Base-by-base conservation (phyloP, 2,329 filamentous ascomycete species). In the Trichoderma hamatum region DNA sequence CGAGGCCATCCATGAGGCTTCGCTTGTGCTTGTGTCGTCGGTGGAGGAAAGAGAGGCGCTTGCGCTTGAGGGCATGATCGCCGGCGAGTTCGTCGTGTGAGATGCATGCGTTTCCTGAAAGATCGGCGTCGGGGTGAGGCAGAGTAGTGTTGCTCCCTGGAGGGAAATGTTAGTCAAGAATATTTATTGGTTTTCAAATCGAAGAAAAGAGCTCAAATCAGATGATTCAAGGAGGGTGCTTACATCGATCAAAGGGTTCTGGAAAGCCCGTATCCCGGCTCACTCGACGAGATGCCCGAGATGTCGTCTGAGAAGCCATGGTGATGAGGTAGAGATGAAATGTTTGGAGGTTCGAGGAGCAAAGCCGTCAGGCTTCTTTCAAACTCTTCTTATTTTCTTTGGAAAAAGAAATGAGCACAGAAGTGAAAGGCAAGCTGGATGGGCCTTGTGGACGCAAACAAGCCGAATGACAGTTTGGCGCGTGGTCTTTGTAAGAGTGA, bases 81-180 rank as follows among this genome's bases (percentile, higher is more conserved):
- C 83, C 77, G 65, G 83, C 80, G 55, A 87, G 78, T 71, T 89
- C 86, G 65, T 85, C 83, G 66, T 85, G 82, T 49, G 83, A 83
- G 69, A 90, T 86, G 73, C 80, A 84, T 55, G 87, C 88, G 70
- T 86, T 82, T 60, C 84, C 83, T 16, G 83, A 85, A 7, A 86
- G 81, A 72, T 89, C 83, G 69, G 88, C 88, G 21, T 89, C 87
- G 26, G 88, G 88, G 70, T 90, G 88, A 24, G 85, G 86, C 19
- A 87, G 80, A 2, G 87, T 88, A 16, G 88, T 90, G 73, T 89
- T 90, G 71, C 84, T 82, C 56, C 77, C 84, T 84, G 21, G 16
- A 28, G 24, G 13, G 21, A 16, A 54, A 51, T 14, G 26, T 62
- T 16, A 62, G 28, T n/a, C n/a, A n/a, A n/a, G n/a, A n/a, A n/a